Conservation (phyloP, 1,284 basidiomycete species). For the Sporisorium graminicola region DNA sequence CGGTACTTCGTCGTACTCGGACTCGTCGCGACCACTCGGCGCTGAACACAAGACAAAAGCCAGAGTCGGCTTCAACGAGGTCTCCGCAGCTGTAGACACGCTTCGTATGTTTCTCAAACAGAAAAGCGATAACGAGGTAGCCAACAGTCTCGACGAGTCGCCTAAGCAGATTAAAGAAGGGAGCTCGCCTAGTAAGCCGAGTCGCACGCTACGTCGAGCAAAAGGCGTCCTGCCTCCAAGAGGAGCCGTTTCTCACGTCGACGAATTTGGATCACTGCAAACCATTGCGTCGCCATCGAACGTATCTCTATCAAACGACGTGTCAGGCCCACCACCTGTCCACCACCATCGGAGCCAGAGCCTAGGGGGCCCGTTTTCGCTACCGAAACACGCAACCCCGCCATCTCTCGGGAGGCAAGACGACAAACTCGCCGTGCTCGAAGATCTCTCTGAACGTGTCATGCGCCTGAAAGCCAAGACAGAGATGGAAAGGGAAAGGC, state of each 20-base stretch:
- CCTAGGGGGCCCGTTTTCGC: not conserved
- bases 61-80: constrained; percentile 35
- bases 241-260: constrained; percentile 10
- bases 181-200: constrained; percentile 7
- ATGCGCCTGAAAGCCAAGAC: constrained; percentile 30
- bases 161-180: not conserved
- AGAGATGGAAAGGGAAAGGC: no score
- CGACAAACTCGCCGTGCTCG: constrained; percentile 34
- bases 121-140: not conserved
- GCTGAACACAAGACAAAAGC: not conserved
- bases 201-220: constrained; percentile 20
- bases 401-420: constrained; percentile 7
- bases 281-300: not conserved
- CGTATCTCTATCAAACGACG: not conserved
- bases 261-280: constrained; percentile 23
- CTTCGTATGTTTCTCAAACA: constrained; percentile 31
- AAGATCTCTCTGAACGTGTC: constrained; percentile 37
- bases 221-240: constrained; percentile 27
- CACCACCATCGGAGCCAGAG: not conserved
- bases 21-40: not conserved
- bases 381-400: not conserved
- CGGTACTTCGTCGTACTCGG: constrained; percentile 1
- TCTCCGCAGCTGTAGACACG: constrained; percentile 23
- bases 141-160: not conserved
- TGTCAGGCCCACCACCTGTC: not conserved